These are phyloP conservation scores for Neurospora terricola DNA, from an alignment of 495 filamentous ascomycete species.

Conservation along the genomic window DNA sequence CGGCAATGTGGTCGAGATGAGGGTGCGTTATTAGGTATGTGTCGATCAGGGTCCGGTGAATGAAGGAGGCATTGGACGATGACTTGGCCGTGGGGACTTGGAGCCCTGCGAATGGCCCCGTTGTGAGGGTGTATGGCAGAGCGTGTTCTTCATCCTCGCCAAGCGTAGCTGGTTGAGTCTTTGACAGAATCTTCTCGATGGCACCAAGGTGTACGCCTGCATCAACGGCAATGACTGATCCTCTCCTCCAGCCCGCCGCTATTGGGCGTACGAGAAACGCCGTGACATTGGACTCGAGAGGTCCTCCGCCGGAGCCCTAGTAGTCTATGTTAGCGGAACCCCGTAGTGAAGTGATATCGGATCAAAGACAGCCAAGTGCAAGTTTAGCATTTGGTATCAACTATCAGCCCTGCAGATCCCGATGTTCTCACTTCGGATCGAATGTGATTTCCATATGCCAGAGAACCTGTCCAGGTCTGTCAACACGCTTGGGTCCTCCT, in stretches of 20 bases:
- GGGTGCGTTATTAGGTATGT: slow-evolving; percentile 88
- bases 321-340: slow-evolving; percentile 14
- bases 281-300: slow-evolving; percentile 79
- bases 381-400: no score
- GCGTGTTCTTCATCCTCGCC: slow-evolving; percentile 21
- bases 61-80: slow-evolving; percentile 66
- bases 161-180: slow-evolving; percentile 35
- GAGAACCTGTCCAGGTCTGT: neutral
- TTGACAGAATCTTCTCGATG: slow-evolving; percentile 60
- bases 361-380: neutral
- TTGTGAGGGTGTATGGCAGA: slow-evolving; percentile 27
- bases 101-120: slow-evolving; percentile 65
- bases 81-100: slow-evolving; percentile 50
- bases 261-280: slow-evolving; percentile 79
- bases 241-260: slow-evolving; percentile 63
- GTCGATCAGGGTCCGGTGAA: slow-evolving; percentile 69
- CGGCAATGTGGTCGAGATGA: slow-evolving; percentile 87
- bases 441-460: neutral
- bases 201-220: slow-evolving; percentile 82
- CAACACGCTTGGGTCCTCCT: neutral
- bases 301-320: slow-evolving; percentile 86
- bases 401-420: neutral
- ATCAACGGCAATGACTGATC: slow-evolving; percentile 81
- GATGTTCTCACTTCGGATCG: neutral
- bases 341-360: neutral